Conservation (phyloP, 768 basidiomycete genomes). For the Suillus alpinus region DNA sequence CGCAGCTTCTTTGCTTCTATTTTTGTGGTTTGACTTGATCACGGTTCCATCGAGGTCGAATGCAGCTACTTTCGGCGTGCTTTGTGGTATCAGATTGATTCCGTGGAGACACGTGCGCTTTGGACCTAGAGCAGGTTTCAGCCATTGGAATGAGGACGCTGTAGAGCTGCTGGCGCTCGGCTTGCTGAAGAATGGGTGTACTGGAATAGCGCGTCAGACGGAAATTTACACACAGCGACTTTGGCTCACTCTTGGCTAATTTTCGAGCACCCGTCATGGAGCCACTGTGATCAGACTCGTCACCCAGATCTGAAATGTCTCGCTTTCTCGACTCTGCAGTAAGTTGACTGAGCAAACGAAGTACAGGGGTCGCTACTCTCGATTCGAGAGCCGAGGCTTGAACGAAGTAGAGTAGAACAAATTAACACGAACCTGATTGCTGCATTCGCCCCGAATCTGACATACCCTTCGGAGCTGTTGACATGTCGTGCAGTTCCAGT, state of each 20-base stretch:
- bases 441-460: not conserved
- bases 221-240: not conserved
- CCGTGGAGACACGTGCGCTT: conserved; percentile 35
- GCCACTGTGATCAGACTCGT: conserved; percentile 1
- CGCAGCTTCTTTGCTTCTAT: conserved; percentile 35
- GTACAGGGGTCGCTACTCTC: not conserved
- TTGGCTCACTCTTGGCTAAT: conserved; percentile 25
- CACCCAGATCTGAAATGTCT: conserved; percentile 11
- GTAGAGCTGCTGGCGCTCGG: conserved; percentile 9
- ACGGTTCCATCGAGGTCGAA: conserved; percentile 90
- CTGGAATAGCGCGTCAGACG: conserved; percentile 18
- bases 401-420: not conserved
- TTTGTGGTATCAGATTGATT: conserved; percentile 29
- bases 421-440: not conserved
- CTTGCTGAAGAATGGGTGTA: conserved; percentile 42
- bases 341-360: not conserved
- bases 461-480: not conserved
- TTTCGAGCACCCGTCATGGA: conserved; percentile 18
- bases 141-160: conserved; percentile 25
- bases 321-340: conserved; percentile 16
- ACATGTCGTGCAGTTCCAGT: not conserved
- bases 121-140: conserved; percentile 34
- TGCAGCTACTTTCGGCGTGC: conserved; percentile 60
- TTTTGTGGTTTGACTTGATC: conserved; percentile 47
- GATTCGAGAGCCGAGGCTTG: not conserved